Conservation (phyloP, 2,329 filamentous ascomycete species). For the Cercospora brassicicola region DNA sequence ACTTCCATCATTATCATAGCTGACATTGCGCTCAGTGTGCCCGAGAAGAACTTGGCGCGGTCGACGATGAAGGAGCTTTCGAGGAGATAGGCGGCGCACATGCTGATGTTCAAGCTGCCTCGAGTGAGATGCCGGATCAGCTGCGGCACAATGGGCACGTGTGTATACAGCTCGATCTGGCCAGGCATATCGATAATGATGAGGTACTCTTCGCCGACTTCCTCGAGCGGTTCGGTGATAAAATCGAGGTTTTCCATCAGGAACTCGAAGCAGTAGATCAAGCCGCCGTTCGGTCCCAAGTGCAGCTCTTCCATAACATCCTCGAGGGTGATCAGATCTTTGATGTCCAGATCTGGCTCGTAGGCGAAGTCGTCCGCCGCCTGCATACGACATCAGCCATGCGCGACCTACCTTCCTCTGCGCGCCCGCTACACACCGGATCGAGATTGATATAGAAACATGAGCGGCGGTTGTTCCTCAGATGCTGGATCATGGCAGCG, state of each 20-base stretch:
- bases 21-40: constrained; percentile 93
- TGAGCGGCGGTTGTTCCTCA: constrained; percentile 85
- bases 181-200: constrained; percentile 99
- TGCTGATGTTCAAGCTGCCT: constrained; percentile 80
- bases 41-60: constrained; percentile 94
- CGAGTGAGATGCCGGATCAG: constrained; percentile 79
- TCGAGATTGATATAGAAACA: constrained; percentile 98
- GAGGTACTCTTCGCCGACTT: constrained; percentile 88
- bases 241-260: constrained; percentile 93
- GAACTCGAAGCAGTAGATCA: constrained; percentile 97
- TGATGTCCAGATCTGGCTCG: constrained; percentile 90
- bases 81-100: constrained; percentile 91
- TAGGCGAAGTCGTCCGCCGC: constrained; percentile 92
- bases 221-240: constrained; percentile 78
- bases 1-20: constrained; percentile 99
- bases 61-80: constrained; percentile 96
- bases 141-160: constrained; percentile 85
- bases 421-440: constrained; percentile 21
- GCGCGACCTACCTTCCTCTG: constrained; percentile 9
- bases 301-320: constrained; percentile 96
- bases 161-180: constrained; percentile 97
- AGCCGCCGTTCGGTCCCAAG: constrained; percentile 84
- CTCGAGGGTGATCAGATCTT: constrained; percentile 86
- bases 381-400: constrained; percentile 47
- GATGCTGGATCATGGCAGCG: constrained; percentile 86